Percentiles rank a stretch among this genome's conserved stretches.
phyloP scores from a whole-genome alignment of 75 land plant genomes.

The Chamaecyparis obtusa region DNA sequence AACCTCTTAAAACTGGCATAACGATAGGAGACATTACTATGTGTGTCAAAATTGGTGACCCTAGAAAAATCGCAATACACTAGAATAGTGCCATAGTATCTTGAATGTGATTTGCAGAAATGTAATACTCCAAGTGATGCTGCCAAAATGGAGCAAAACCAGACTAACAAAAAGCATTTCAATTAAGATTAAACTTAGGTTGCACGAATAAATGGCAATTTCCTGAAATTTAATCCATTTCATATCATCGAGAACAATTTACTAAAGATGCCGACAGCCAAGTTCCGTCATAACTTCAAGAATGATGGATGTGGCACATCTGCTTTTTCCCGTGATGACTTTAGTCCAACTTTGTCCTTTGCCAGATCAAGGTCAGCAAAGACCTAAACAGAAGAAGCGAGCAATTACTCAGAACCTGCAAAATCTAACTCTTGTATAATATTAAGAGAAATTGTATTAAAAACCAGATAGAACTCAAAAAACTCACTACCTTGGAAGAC shows the following conservation, averaged over 20 bases:
- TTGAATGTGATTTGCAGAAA: background rate
- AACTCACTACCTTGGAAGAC: conserved; percentile 1
- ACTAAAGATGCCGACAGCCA: background rate
- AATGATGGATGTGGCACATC: conserved; percentile 6
- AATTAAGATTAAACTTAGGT: background rate
- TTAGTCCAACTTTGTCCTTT: conserved; percentile 8
- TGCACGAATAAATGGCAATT: background rate
- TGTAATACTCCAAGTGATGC: background rate
- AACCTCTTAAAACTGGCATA: no score
- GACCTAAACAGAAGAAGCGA: conserved; percentile 1
- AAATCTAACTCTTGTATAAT: background rate
- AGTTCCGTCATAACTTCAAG: background rate
- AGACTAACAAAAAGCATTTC: background rate
- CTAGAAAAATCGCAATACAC: background rate
- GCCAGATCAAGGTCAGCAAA: background rate
- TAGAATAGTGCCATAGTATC: background rate
- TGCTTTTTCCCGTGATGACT: conserved; percentile 3
- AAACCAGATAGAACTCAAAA: background rate
- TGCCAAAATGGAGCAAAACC: background rate
- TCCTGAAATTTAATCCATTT: background rate
- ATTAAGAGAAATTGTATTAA: background rate
- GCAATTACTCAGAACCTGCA: background rate
- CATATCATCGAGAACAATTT: background rate
- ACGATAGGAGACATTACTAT: no score
- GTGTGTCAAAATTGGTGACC: background rate